Conservation (phyloP, 352 stramenopile genomes). For the Paralagenidium karlingii region DNA sequence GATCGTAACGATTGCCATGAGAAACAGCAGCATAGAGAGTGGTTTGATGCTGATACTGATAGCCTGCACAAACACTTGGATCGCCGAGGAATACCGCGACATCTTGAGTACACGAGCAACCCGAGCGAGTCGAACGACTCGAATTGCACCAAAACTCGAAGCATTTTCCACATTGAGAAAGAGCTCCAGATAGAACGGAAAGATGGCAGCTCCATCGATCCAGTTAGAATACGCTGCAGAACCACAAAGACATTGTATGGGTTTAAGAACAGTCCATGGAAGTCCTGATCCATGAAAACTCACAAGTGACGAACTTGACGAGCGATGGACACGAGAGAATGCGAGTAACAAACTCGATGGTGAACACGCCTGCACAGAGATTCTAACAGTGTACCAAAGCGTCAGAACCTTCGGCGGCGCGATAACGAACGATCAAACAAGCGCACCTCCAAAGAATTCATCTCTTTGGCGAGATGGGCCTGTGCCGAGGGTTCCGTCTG, state of each 20-base stretch:
- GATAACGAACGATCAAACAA: too few species aligned
- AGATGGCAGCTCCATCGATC: slow-evolving; percentile 70
- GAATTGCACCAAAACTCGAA: slow-evolving; percentile 50
- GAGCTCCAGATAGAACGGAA: slow-evolving; percentile 75
- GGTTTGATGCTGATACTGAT: slow-evolving; percentile 64
- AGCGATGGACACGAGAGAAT: slow-evolving; percentile 33
- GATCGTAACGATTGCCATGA: slow-evolving; percentile 76
- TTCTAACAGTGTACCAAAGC: too few species aligned
- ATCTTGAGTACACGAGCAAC: slow-evolving; percentile 81
- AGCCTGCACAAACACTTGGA: slow-evolving; percentile 70
- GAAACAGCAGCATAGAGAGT: slow-evolving; percentile 78
- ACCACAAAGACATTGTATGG: too few species aligned
- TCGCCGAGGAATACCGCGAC: slow-evolving; percentile 75
- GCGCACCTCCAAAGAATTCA: slow-evolving; percentile 27
- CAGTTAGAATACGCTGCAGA: slow-evolving; percentile 54
- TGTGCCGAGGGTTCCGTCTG: slow-evolving; percentile 47
- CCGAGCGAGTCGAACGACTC: slow-evolving; percentile 72
- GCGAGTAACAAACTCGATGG: slow-evolving; percentile 43
- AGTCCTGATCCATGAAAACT: too few species aligned
- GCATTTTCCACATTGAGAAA: slow-evolving; percentile 55
- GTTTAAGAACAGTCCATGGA: too few species aligned
- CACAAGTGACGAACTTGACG: slow-evolving; percentile 32
- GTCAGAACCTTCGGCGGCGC: too few species aligned
- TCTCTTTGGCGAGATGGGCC: slow-evolving; percentile 13
- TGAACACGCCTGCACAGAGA: slow-evolving; percentile 42